Base-by-base conservation (phyloP, 1,139 yeast genomes). In the Pichia terricola region DNA sequence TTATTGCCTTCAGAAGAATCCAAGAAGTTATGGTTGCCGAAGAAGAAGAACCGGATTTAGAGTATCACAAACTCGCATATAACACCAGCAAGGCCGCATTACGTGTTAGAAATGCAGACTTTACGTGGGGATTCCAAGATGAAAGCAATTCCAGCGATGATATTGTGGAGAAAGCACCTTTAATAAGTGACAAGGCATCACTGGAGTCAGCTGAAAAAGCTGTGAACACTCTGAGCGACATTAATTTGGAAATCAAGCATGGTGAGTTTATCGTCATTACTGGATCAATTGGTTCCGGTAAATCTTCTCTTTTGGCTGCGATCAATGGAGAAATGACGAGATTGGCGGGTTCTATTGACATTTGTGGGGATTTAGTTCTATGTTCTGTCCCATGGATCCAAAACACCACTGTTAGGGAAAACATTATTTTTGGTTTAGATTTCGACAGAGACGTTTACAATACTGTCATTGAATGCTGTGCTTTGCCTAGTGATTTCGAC, bases 381-480 rank as follows among this genome's bases (percentile, higher is more conserved):
- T 74, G 79, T 58, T 71, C 73, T 2, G 67, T 58, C 10, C 91
- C 94, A 10, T 87, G 96, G 96, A 78, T 85, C 45, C 94, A 83
- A 61, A 87, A 86, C 58, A 79, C 87, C 2, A 81, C 94, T 1
- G 81, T 86, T 4, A 70, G 75, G 51, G 81, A 84, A 33, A 87
- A 88, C 56, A 85, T 87, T 46, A 48, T 73, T 0, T 88, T 87
- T 63, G 96, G 95, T 2, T 58, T 66, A 5, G 71, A 70, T 1
- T 79, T 59, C 46, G 79, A 82, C 49, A 68, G 70, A 45, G 63
- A 65, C 8, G 68, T 68, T 55, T 87, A 87, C 56, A 63, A 72
- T 1, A 60, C 66, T 5, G 80, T 82, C 9, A 61, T 87, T 35
- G 64, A 69, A 39, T 78, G 78, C 2, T 86, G 95, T 63, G 75